phyloP scores from a whole-genome alignment of 192 early-diverging fungal genomes.

The Coemansia sp. region DNA sequence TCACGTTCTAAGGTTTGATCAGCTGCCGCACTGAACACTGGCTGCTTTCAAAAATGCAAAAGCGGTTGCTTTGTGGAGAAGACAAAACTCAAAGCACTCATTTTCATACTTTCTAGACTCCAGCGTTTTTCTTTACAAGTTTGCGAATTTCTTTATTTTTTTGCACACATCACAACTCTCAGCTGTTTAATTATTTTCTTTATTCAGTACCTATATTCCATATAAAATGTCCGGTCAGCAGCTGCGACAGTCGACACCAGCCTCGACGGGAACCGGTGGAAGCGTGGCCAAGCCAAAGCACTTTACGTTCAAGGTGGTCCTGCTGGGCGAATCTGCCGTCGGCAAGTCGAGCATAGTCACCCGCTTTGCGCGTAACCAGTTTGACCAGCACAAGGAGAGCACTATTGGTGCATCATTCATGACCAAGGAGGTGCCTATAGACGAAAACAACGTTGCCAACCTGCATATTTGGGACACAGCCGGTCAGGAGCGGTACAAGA shows the following conservation, averaged over 20 bases:
- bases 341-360: constrained; percentile 96
- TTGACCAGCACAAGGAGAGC: constrained; percentile 94
- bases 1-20: not conserved
- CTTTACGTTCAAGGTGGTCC: constrained; percentile 91
- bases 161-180: not conserved
- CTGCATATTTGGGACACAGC: constrained; percentile 90
- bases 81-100: not conserved
- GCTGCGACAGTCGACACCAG: not conserved
- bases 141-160: constrained; percentile 7
- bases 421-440: constrained; percentile 87
- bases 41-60: not conserved
- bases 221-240: constrained; percentile 16
- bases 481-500: constrained; percentile 98
- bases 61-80: not conserved
- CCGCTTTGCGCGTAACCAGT: constrained; percentile 90
- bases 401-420: constrained; percentile 93
- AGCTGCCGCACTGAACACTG: not conserved
- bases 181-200: constrained; percentile 5
- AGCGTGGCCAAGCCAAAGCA: constrained; percentile 56
- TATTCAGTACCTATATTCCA: not conserved
- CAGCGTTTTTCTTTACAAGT: not conserved
- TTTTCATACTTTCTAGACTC: constrained; percentile 2
- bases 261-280: constrained; percentile 6
- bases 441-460: constrained; percentile 71
- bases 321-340: constrained; percentile 91